Evolutionary conservation across 2,329 filamentous ascomycete genomes (phyloP), one percentile per base, ranked within the genome.

Genomic region (Colletotrichum brevisporum): DNA sequence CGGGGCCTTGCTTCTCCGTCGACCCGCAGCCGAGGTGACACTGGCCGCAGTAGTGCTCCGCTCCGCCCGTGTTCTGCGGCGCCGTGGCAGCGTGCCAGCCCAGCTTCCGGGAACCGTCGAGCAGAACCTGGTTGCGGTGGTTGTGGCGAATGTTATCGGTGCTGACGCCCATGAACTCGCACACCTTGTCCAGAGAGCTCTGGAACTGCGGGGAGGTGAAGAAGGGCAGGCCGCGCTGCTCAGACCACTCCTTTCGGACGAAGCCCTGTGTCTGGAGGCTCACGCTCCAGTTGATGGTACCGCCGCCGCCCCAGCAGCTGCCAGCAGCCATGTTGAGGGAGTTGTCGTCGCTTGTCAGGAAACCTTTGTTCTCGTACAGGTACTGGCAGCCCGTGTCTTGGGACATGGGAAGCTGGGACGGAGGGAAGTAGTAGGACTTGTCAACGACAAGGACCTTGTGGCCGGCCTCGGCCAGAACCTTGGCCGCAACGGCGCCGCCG

Each of bases 211-310:
- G 78, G 0, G 90, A 90, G 0, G 88, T 90, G 77, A 97, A 97
- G 74, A 97, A 91, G 0, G 88, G 85, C 26, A 98, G 82, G 0
- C 90, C 90, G 16, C 81, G 75, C 55, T 84, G 79, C 58, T 88
- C 83, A 0, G 93, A 91, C 95, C 95, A 98, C 80, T 97, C 94
- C 73, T 89, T 84, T 4, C 94, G 89, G 1, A 97, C 93, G 72
- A 86, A 92, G 27, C 88, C 89, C 76, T 95, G 93, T 0, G 93
- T 92, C 73, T 86, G 84, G 59, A 90, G 81, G 58, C 83, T 83
- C 9, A 88, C 88, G 75, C 86, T 92, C 94, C 94, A 98, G 79
- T 98, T 98, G 74, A 97, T 81, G 0, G 93, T 94, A 6, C 94
- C 94, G 63, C 95, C 95, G 50, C 95, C 95, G 36, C 95, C 95